Evolutionary conservation across 2,329 filamentous ascomycete genomes (phyloP), one percentile per base, ranked within the genome.

Genomic region (Calonectria honghensis): DNA sequence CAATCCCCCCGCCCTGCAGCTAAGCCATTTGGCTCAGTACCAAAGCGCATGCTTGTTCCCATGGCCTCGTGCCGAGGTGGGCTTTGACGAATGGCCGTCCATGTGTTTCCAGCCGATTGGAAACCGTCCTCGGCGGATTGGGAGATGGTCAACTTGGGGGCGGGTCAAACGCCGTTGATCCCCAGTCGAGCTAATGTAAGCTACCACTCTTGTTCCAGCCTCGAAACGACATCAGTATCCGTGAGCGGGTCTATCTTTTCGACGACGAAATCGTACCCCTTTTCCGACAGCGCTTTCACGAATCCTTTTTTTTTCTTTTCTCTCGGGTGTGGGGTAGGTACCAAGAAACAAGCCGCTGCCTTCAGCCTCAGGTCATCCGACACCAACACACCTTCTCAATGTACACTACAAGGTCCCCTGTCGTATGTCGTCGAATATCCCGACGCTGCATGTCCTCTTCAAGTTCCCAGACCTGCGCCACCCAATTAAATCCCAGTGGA

Each of bases 121-220:
- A 72, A 72, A 72, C 54, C 18, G 35, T 61, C 9, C 20, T 29
- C 24, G 16, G 59, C 45, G 32, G 57, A 54, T 61, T 70, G 68
- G 68, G 27, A 51, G 52, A 11, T 29, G 29, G 32, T 27, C 29
- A 68, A 64, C 64, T 68, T 72, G 70, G 70, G 70, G 70, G 70
- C 70, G 64, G 64, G 70, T 68, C 70, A 66, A 65, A 29, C 61
- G n/a, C 61, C 61, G 68, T 52, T 65, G 68, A 71, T 65, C 68
- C 68, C 37, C 52, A 51, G 48, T 35, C 68, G 20, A 66, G 61
- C 68, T 71, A 66, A 57, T 63, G 57, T 63, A 63, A 27, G 35
- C 57, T 39, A 41, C 57, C 39, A n/a, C 9, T 45, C 66, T 59
- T 52, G 54, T 65, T 71, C 52, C 51, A 68, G 66, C 39, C 59